Base-by-base conservation (phyloP, 306 rosid genomes). In the Ceratonia siliqua region DNA sequence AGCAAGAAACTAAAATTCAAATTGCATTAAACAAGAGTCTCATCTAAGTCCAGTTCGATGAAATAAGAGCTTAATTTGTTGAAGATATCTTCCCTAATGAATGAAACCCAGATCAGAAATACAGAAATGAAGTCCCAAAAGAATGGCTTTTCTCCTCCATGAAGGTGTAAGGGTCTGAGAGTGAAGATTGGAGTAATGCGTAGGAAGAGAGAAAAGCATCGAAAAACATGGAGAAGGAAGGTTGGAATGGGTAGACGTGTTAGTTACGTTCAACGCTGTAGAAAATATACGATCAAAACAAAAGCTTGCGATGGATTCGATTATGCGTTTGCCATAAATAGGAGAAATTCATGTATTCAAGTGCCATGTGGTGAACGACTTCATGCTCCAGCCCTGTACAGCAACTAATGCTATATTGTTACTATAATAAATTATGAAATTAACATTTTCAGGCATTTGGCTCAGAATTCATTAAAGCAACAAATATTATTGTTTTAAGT, bases 61-160 rank as follows among this genome's bases (percentile, higher is more conserved):
- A 43, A 45, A 20, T 5, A 61, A 76, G 74, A 45, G 32, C 49
- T 55, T 42, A 1, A 20, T 18, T 14, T 21, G 17, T 5, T 3
- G 32, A 17, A 55, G 5, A 18, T 1, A 2, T 0, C 54, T 13
- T n/a, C 25, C 25, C 1, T 36, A 64, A 24, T n/a, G 65, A 45
- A 41, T 3, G 35, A 2, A 79, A 82, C 69, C 84, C 85, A 82
- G 84, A 81, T 83, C 52, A 52, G 79, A 62, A 62, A 79, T 57
- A 46, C 10, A 53, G 22, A 14, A n/a, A 76, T 5, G 36, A 42
- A 18, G 36, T n/a, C 70, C 2, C 17, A 45, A 57, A 43, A 57
- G 57, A 59, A 24, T 28, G 78, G 61, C 17, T 72, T 55, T 80
- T 72, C 74, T 42, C 74, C 62, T 10, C 65, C 28, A 54, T 3